A percentile compares a stretch with the other conserved stretches of the same genome.
These are phyloP conservation scores for Penicillium sp. DNA, from an alignment of 2,329 filamentous ascomycete species.

Conservation along the genomic window DNA sequence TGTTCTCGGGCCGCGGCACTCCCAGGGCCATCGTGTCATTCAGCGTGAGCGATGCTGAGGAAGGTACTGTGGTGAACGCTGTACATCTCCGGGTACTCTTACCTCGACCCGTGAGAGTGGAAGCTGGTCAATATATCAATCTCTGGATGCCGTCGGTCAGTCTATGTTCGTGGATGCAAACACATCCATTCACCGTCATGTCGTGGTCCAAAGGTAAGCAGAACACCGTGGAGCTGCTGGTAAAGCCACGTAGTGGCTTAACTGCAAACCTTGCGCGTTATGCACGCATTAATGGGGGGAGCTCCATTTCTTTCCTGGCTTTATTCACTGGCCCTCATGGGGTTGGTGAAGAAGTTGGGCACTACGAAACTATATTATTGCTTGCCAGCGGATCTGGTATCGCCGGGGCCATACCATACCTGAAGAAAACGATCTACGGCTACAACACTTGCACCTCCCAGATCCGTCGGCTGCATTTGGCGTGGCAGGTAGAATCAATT, in stretches of 20 bases:
- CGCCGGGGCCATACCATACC: slow-evolving; percentile 31
- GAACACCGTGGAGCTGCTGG: slow-evolving; percentile 31
- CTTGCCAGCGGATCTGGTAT: slow-evolving; percentile 36
- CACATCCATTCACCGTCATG: slow-evolving; percentile 28
- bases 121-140: slow-evolving; percentile 30
- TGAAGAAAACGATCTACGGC: slow-evolving; percentile 37
- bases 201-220: slow-evolving; percentile 27
- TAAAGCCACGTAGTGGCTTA: slow-evolving; percentile 30
- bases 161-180: slow-evolving; percentile 25
- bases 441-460: slow-evolving; percentile 32
- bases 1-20: slow-evolving; percentile 5
- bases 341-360: slow-evolving; percentile 23
- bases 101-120: slow-evolving; percentile 19
- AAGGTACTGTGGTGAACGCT: slow-evolving; percentile 9
- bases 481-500: slow-evolving; percentile 32
- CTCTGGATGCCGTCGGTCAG: slow-evolving; percentile 28
- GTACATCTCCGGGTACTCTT: slow-evolving; percentile 22
- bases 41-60: slow-evolving; percentile 12
- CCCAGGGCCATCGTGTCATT: slow-evolving; percentile 23
- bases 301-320: slow-evolving; percentile 23
- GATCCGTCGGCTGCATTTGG: slow-evolving; percentile 32
- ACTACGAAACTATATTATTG: slow-evolving; percentile 36
- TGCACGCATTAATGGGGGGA: slow-evolving; percentile 7
- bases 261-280: slow-evolving; percentile 26
- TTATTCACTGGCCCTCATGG: slow-evolving; percentile 37